A percentile compares a stretch with the other conserved stretches of the same genome.
Evolutionary conservation across 139 green algal species (phyloP).

Genomic region (Asterochloris erici): DNA sequence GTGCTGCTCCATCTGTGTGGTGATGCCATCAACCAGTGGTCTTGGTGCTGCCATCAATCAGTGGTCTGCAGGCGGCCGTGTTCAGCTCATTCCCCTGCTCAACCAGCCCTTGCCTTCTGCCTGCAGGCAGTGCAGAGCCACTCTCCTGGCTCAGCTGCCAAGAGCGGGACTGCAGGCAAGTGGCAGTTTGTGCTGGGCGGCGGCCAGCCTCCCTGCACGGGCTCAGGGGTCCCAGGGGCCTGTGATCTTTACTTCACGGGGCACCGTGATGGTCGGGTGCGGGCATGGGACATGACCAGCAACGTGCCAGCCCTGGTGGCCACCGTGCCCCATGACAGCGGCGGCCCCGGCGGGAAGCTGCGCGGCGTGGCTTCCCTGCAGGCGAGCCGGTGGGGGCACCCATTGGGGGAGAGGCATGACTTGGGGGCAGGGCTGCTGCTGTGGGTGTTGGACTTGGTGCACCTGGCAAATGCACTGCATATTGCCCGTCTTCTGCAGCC

Average conservation of each 20-base stretch:
- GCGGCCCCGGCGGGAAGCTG: constrained; percentile 25
- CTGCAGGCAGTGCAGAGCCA: neutral
- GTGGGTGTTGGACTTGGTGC: neutral
- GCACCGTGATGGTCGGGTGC: constrained; percentile 46
- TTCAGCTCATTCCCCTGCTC: too few relatives aligned
- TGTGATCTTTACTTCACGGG: constrained; percentile 37
- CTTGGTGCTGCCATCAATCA: too few relatives aligned
- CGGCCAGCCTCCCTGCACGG: neutral
- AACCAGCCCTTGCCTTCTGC: too few relatives aligned
- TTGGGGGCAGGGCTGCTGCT: neutral
- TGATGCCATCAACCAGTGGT: too few relatives aligned
- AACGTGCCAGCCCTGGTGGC: constrained; percentile 35
- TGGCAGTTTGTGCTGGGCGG: constrained; percentile 26
- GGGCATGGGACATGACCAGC: constrained; percentile 40
- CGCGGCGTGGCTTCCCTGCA: constrained; percentile 34
- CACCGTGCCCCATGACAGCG: constrained; percentile 31
- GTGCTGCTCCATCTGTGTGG: too few relatives aligned
- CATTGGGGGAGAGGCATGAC: neutral
- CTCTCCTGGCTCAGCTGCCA: neutral
- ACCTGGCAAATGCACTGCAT: neutral
- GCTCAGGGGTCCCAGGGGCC: neutral
- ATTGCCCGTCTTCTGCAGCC: neutral
- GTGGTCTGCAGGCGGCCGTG: too few relatives aligned
- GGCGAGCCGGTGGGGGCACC: neutral
- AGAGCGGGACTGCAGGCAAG: neutral